Percentiles rank a stretch among this genome's conserved stretches.
These are phyloP conservation scores for Phoma sp. DNA, from an alignment of 2,329 filamentous ascomycete genomes.

Conservation along the genomic window DNA sequence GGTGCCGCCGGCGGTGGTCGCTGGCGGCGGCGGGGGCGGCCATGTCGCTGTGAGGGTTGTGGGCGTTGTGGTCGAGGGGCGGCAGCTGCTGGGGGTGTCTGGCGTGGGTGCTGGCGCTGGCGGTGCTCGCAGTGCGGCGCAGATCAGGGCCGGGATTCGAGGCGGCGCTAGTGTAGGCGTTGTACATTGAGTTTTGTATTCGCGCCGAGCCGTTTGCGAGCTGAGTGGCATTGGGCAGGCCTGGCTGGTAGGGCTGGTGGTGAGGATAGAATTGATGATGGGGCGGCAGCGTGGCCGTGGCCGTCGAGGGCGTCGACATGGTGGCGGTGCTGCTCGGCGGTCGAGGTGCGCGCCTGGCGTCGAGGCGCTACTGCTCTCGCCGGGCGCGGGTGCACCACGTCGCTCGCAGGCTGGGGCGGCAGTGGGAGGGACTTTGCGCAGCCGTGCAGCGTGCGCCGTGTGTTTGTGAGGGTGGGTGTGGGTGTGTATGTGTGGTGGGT, in stretches of 20 bases:
- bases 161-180: constrained; percentile 47
- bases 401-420: too few species aligned
- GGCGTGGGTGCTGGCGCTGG: constrained; percentile 27
- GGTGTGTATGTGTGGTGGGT: too few species aligned
- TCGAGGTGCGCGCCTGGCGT: constrained; percentile 27
- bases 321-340: constrained; percentile 32
- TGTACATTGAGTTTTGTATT: constrained; percentile 48
- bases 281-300: constrained; percentile 50
- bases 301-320: constrained; percentile 55
- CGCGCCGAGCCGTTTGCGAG: constrained; percentile 40
- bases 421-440: neutral
- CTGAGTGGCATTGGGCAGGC: constrained; percentile 43
- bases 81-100: constrained; percentile 43
- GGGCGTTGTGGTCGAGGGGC: constrained; percentile 24
- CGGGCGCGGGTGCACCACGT: constrained; percentile 24
- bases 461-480: neutral
- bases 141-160: constrained; percentile 41
- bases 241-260: constrained; percentile 39
- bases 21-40: constrained; percentile 21
- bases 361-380: constrained; percentile 35
- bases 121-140: constrained; percentile 43
- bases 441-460: constrained; percentile 21
- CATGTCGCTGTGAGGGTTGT: constrained; percentile 33
- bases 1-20: constrained; percentile 36
- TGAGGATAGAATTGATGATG: constrained; percentile 51